phyloP scores from a whole-genome alignment of 2,329 filamentous ascomycete genomes.

The Fusarium buharicum region DNA sequence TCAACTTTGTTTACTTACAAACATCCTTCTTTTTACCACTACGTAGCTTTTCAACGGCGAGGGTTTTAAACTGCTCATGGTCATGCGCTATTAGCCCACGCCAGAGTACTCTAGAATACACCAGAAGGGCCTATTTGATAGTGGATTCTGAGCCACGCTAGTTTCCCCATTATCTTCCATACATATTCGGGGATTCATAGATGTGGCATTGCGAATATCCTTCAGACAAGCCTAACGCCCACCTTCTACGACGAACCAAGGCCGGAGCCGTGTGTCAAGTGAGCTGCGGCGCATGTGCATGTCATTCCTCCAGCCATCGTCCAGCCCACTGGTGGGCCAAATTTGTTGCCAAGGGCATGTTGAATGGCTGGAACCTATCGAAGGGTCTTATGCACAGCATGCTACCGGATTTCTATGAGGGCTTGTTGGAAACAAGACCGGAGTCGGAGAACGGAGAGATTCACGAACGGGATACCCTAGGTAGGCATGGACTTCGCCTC shows the following conservation, averaged over 20 bases:
- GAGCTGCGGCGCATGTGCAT: conserved; percentile 48
- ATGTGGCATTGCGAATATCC: conserved; percentile 42
- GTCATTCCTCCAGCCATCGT: conserved; percentile 39
- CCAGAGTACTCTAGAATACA: not conserved
- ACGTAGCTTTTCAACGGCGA: not conserved
- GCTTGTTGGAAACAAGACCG: conserved; percentile 10
- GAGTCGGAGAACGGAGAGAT: conserved; percentile 27
- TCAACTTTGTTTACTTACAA: conserved; percentile 11
- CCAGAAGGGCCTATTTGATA: conserved; percentile 16
- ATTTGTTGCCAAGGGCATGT: conserved; percentile 13
- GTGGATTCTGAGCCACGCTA: conserved; percentile 21
- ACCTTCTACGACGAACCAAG: conserved; percentile 36
- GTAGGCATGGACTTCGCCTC: conserved; percentile 6
- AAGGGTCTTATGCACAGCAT: conserved; percentile 18
- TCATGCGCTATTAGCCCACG: conserved; percentile 1
- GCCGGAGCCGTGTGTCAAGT: conserved; percentile 46
- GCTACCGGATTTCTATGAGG: conserved; percentile 21
- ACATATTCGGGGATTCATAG: conserved; percentile 32
- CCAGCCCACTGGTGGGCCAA: conserved; percentile 34
- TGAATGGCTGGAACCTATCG: conserved; percentile 14
- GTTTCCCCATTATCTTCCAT: conserved; percentile 34
- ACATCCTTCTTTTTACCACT: conserved; percentile 6
- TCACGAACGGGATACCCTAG: conserved; percentile 16
- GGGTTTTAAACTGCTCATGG: not conserved
- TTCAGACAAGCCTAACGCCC: conserved; percentile 37